Evolutionary conservation across 225 moss, liverwort and hornwort species (phyloP).

Genomic region (Pleurozium schreberi): DNA sequence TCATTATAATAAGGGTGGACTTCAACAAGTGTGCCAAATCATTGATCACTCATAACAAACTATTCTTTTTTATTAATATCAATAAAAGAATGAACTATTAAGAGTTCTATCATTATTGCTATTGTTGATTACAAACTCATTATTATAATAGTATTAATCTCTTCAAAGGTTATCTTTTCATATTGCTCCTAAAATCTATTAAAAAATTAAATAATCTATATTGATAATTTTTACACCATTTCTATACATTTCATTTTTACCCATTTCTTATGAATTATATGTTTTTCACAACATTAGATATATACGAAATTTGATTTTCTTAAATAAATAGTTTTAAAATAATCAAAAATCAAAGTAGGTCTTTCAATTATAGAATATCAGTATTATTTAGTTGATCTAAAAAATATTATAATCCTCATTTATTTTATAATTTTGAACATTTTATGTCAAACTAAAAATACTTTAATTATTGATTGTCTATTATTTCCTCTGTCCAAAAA

Average conservation of each 20-base stretch:
- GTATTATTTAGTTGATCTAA: too few species aligned
- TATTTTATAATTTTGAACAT: neutral
- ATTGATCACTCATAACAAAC: neutral
- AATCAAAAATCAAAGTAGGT: neutral
- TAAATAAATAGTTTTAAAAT: neutral
- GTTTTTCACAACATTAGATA: neutral
- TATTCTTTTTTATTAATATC: neutral
- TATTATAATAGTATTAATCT: neutral
- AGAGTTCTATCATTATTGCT: neutral
- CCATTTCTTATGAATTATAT: neutral
- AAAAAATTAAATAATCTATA: too few species aligned
- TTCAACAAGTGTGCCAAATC: too few species aligned
- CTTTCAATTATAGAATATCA: neutral
- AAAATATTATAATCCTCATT: rapidly evolving
- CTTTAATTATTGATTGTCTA: neutral
- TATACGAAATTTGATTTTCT: too few species aligned
- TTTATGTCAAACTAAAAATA: neutral
- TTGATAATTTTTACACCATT: neutral
- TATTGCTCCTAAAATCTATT: neutral
- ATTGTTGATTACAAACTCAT: neutral
- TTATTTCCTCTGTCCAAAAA: too few species aligned
- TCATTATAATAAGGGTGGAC: rapidly evolving
- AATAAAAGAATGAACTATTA: too few species aligned
- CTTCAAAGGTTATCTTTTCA: neutral
- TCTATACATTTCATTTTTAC: neutral